Conservation (phyloP, 1,284 basidiomycete genomes). For the Malassezia furfur region DNA sequence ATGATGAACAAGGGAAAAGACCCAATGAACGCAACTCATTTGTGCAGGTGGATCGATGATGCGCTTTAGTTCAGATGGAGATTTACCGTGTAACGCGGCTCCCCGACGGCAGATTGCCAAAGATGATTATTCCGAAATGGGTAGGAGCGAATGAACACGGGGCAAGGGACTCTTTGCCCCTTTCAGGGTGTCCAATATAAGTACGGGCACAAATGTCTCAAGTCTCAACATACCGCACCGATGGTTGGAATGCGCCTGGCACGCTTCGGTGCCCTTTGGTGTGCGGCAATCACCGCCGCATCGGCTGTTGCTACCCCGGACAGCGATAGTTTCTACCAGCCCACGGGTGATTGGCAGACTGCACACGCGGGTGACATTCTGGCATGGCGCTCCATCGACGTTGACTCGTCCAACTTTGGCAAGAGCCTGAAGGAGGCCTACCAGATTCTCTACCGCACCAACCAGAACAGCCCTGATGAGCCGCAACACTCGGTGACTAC, state of each 20-base stretch:
- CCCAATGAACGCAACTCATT: too few species aligned
- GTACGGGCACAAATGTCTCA: too few species aligned
- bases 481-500: conserved; percentile 22
- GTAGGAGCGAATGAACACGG: too few species aligned
- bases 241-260: background rate
- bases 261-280: background rate
- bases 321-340: background rate
- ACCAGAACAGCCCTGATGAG: background rate
- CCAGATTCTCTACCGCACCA: conserved; percentile 28
- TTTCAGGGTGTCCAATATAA: too few species aligned
- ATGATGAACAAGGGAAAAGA: too few species aligned
- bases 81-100: too few species aligned
- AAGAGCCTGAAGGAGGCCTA: conserved; percentile 5
- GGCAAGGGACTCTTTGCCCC: too few species aligned
- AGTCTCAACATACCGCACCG: too few species aligned
- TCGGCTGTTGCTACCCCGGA: background rate
- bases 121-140: too few species aligned
- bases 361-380: conserved; percentile 25
- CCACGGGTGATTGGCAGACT: conserved; percentile 12
- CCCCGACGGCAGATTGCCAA: too few species aligned
- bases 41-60: too few species aligned
- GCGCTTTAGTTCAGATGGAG: too few species aligned
- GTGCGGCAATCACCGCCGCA: background rate
- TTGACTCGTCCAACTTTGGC: background rate
- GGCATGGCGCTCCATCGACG: conserved; percentile 19